Percentiles rank a stretch among this genome's conserved stretches.
Conservation (phyloP, 352 stramenopile genomes). For the Phytopythium chamaehyphon region DNA sequence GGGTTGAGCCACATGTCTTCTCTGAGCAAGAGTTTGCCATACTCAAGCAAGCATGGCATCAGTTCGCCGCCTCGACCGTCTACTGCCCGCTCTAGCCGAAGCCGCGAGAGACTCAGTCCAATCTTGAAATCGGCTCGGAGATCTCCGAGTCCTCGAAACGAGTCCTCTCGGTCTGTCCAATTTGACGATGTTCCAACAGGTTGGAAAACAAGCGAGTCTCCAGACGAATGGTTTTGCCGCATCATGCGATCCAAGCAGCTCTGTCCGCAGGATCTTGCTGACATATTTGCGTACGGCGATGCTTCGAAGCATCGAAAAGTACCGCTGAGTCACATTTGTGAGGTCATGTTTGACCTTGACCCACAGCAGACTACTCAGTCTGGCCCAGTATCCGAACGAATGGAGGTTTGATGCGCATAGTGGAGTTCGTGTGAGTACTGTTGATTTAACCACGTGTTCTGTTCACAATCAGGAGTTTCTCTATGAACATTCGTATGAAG, state of each 20-base stretch:
- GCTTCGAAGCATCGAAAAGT: conserved; percentile 31
- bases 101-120: neutral
- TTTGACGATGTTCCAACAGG: neutral
- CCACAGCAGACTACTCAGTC: conserved; percentile 11
- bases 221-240: conserved; percentile 50
- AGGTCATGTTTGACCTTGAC: conserved; percentile 55
- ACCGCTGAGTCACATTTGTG: conserved; percentile 40
- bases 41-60: conserved; percentile 1
- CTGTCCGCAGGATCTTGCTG: conserved; percentile 50
- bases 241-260: conserved; percentile 37
- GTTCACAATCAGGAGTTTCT: conserved; percentile 31
- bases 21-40: conserved; percentile 7
- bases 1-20: neutral
- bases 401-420: conserved; percentile 56
- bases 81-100: conserved; percentile 10
- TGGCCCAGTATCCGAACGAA: conserved; percentile 46
- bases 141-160: neutral
- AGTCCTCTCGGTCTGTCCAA: neutral
- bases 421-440: neutral
- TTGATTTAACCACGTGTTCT: conserved; percentile 2
- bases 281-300: conserved; percentile 47
- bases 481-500: conserved; percentile 41
- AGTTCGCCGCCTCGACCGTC: conserved; percentile 10
- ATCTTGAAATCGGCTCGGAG: neutral
- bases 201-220: conserved; percentile 17